Evolutionary conservation across 2,329 filamentous ascomycete genomes (phyloP), one percentile per base, ranked within the genome.

Genomic region (Tolypocladium sp.): DNA sequence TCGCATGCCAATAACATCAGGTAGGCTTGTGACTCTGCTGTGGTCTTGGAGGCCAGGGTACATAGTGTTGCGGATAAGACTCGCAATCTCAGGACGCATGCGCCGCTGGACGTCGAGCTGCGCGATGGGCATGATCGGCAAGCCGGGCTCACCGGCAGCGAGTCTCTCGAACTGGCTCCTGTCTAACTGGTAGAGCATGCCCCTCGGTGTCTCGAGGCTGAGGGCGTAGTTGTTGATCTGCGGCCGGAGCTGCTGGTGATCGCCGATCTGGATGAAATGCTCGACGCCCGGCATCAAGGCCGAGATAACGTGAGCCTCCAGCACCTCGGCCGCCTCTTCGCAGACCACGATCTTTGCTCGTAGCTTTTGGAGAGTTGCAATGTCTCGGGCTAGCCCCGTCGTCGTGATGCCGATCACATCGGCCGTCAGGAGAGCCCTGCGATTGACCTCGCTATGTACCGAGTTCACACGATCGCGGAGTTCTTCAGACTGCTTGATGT

Each of bases 41-140:
- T 77, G 74, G 64, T 90, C 86, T 17, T 77, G 57, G 0, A 90
- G 71, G 0, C 73, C 63, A 0, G 79, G 81, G 60, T 90, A 90
- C 0, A 88, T 67, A 0, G 82, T 81, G 0, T 76, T 70, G 1
- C 83, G 75, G 10, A 90, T 74, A 0, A 91, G 76, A 1, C 70
- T 67, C 0, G 88, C 78, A 10, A 91, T 86, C 0, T 75, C 76
- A 0, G 87, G 87, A 57, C 81, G 78, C 86, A 90, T 90, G 13
- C 87, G 78, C 13, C 85, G 74, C 66, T 91, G 87, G 0, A 78
- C 79, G 13, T 84, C 73, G 3, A 90, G 72, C 2, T 69, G 67
- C 63, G 70, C 0, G 63, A 63, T 30, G 65, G 63, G 0, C 66
- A 66, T 0, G 63, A 57, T 0, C 5, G 59, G 67, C 73, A 4